Evolutionary conservation across 208 protist species (phyloP), one percentile per base, ranked within the genome.

Genomic region (Sergeia podlipaevii): DNA sequence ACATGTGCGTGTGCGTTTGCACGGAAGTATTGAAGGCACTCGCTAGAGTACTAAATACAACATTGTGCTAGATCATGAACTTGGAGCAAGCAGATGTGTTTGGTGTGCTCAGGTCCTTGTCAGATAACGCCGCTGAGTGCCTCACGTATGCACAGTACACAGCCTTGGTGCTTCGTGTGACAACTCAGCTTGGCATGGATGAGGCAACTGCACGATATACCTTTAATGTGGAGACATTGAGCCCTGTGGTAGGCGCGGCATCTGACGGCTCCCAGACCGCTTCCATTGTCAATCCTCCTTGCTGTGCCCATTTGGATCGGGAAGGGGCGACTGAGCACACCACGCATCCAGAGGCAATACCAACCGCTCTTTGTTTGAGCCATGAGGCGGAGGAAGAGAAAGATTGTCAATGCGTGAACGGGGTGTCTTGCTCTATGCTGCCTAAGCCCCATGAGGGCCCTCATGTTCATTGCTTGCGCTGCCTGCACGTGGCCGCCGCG

Each of bases 381-480:
- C n/a, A n/a, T n/a, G n/a, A n/a, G n/a, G n/a, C n/a, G n/a, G n/a
- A n/a, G n/a, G n/a, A n/a, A n/a, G n/a, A n/a, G n/a, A n/a, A n/a
- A n/a, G n/a, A n/a, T n/a, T n/a, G n/a, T n/a, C n/a, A n/a, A n/a
- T n/a, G n/a, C n/a, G n/a, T n/a, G n/a, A n/a, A n/a, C n/a, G n/a
- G n/a, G n/a, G n/a, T n/a, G n/a, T n/a, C n/a, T n/a, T n/a, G n/a
- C n/a, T n/a, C n/a, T n/a, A n/a, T n/a, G n/a, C n/a, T n/a, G n/a
- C n/a, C n/a, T n/a, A n/a, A n/a, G n/a, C n/a, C n/a, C 11, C 30
- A 58, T 7, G 52, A 46, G 17, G 61, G 56, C 13, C 69, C 69
- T 2, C 69, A 75, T 51, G 60, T 87, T 0, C 74, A 81, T 47
- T 85, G 77, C 51, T 62, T 73, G 2, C 72, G 63, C 53, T 87